A percentile compares a stretch with the other conserved stretches of the same genome.
Conservation (phyloP, 2,329 filamentous ascomycete genomes). For the Fusarium citri region DNA sequence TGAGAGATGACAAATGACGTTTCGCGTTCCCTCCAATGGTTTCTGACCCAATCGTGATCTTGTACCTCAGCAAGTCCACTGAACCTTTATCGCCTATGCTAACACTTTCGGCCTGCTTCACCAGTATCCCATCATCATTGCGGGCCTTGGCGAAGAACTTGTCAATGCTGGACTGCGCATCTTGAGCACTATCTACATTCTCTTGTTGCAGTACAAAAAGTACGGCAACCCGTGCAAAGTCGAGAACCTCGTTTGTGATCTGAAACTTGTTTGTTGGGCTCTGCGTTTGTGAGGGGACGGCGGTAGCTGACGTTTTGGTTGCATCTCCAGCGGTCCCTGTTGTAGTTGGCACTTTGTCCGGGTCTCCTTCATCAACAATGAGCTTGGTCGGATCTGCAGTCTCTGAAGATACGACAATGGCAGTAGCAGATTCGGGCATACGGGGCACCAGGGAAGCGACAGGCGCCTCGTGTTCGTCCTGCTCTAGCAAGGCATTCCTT, state of each 20-base stretch:
- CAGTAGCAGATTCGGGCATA: conserved; percentile 18
- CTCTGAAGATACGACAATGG: conserved; percentile 38
- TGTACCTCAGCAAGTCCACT: conserved; percentile 63
- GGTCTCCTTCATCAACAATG: conserved; percentile 40
- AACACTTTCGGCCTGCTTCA: conserved; percentile 56
- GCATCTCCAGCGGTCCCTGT: conserved; percentile 15
- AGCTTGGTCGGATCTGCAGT: conserved; percentile 34
- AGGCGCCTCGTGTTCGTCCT: conserved; percentile 28
- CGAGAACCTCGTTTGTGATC: conserved; percentile 67
- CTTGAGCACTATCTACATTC: conserved; percentile 61
- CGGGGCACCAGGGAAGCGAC: conserved; percentile 22
- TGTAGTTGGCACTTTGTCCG: conserved; percentile 21
- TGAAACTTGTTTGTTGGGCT: conserved; percentile 52
- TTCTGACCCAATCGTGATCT: conserved; percentile 53
- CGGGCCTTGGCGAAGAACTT: conserved; percentile 62
- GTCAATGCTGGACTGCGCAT: conserved; percentile 66
- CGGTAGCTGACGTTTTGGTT: conserved; percentile 22
- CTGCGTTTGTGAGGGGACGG: conserved; percentile 25
- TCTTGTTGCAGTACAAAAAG: conserved; percentile 71
- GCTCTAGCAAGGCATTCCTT: conserved; percentile 46
- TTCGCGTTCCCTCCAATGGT: conserved; percentile 46
- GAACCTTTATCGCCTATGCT: conserved; percentile 58
- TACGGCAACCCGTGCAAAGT: conserved; percentile 72
- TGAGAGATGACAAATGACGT: conserved; percentile 18
- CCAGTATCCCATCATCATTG: conserved; percentile 47